A percentile compares a stretch with the other conserved stretches of the same genome.
phyloP scores from a whole-genome alignment of 139 green algal species.

The Chlamydomonas incerta region DNA sequence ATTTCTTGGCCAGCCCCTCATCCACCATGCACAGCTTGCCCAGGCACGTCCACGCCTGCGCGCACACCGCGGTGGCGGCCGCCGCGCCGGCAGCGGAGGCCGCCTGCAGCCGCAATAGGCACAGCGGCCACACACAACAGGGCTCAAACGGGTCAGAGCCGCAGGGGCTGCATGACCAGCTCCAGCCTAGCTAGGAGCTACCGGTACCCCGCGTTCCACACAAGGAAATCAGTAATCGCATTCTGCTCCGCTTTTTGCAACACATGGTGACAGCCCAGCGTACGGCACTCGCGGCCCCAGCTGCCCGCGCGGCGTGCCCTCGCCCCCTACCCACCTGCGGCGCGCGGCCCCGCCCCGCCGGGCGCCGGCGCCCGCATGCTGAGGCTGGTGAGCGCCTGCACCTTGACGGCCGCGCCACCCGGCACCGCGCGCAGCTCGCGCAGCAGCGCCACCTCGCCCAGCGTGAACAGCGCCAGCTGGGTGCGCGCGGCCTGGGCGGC shows the following conservation, averaged over 20 bases:
- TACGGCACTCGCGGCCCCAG: no score
- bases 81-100: no score
- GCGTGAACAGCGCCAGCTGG: constrained; percentile 69
- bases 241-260: no score
- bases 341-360: background rate
- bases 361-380: background rate
- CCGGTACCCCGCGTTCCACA: no score
- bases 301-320: background rate
- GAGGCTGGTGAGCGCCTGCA: constrained; percentile 74
- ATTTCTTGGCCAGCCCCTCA: constrained; percentile 82
- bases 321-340: background rate
- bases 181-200: no score
- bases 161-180: no score
- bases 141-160: no score
- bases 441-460: constrained; percentile 79
- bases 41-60: constrained; percentile 80
- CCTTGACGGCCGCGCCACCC: constrained; percentile 61
- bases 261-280: no score
- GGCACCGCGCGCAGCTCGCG: background rate
- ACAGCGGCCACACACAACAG: no score
- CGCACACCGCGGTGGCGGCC: constrained; percentile 48
- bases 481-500: background rate
- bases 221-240: no score
- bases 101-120: no score
- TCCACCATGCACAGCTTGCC: constrained; percentile 88